A percentile compares a stretch with the other conserved stretches of the same genome.
These are phyloP conservation scores for Podila epicladia DNA, from an alignment of 192 early-diverging fungal genomes.

Conservation along the genomic window DNA sequence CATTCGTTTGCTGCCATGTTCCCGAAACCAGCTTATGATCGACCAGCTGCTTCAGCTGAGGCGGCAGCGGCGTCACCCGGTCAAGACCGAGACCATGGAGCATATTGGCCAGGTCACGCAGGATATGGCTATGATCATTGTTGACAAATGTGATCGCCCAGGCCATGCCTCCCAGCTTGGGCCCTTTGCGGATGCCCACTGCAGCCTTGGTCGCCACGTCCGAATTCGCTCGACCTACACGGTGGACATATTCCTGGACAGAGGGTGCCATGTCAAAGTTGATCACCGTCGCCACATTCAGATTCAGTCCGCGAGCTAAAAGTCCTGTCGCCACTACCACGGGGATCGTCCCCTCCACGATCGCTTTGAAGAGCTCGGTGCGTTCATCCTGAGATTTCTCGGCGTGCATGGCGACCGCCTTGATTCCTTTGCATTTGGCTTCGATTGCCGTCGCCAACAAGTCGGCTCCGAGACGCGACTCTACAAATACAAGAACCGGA, in stretches of 20 bases:
- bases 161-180: constrained; percentile 46
- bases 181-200: constrained; percentile 17
- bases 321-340: constrained; percentile 64
- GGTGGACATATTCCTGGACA: constrained; percentile 67
- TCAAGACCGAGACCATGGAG: constrained; percentile 44
- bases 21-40: not conserved
- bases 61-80: constrained; percentile 62
- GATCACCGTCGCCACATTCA: constrained; percentile 61
- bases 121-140: constrained; percentile 57
- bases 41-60: constrained; percentile 26
- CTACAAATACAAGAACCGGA: constrained; percentile 65
- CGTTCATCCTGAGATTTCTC: constrained; percentile 62
- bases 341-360: constrained; percentile 38
- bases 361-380: constrained; percentile 28
- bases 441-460: constrained; percentile 56
- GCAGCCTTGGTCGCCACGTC: constrained; percentile 38
- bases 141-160: constrained; percentile 71
- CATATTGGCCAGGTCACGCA: constrained; percentile 56
- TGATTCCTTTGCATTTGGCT: constrained; percentile 44
- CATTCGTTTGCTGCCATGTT: not conserved
- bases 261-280: constrained; percentile 69
- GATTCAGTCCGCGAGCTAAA: constrained; percentile 61
- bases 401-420: constrained; percentile 59
- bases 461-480: constrained; percentile 62
- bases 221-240: constrained; percentile 57